Evolutionary conservation across 2,329 filamentous ascomycete genomes (phyloP).

Genomic region (Nannizziopsis barbatae): DNA sequence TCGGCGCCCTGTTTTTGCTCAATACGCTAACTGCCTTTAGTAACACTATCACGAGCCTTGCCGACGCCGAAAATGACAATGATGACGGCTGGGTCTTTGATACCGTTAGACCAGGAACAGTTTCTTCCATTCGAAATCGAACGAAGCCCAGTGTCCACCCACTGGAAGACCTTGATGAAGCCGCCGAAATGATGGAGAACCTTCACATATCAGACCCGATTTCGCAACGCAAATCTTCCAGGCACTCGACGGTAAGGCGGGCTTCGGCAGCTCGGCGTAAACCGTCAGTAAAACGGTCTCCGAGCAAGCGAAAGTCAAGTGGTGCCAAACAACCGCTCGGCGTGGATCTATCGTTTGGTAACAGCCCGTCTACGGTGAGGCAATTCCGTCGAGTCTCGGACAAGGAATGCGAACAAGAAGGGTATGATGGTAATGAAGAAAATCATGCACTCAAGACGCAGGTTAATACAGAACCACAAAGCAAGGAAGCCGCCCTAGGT

Average conservation of each 20-base stretch:
- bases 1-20: background rate
- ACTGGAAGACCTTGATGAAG: constrained; percentile 27
- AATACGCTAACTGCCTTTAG: constrained; percentile 25
- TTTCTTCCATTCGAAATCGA: constrained; percentile 42
- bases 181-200: constrained; percentile 32
- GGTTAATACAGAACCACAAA: constrained; percentile 27
- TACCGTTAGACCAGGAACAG: constrained; percentile 64
- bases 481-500: constrained; percentile 75
- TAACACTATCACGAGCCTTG: constrained; percentile 44
- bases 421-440: constrained; percentile 27
- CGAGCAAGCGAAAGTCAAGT: constrained; percentile 35
- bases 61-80: constrained; percentile 42
- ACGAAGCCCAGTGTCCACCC: constrained; percentile 35
- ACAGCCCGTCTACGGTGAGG: constrained; percentile 80
- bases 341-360: constrained; percentile 85
- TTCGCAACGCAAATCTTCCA: constrained; percentile 41
- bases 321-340: constrained; percentile 66
- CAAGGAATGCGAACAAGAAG: constrained; percentile 28
- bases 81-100: constrained; percentile 93
- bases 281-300: constrained; percentile 32
- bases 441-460: constrained; percentile 30
- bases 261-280: constrained; percentile 39
- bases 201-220: constrained; percentile 36
- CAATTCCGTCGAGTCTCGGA: constrained; percentile 84
- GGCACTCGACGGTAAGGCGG: constrained; percentile 46